These are phyloP conservation scores for Xylariaceae sp. DNA, from an alignment of 2,329 filamentous ascomycete genomes.

Conservation along the genomic window DNA sequence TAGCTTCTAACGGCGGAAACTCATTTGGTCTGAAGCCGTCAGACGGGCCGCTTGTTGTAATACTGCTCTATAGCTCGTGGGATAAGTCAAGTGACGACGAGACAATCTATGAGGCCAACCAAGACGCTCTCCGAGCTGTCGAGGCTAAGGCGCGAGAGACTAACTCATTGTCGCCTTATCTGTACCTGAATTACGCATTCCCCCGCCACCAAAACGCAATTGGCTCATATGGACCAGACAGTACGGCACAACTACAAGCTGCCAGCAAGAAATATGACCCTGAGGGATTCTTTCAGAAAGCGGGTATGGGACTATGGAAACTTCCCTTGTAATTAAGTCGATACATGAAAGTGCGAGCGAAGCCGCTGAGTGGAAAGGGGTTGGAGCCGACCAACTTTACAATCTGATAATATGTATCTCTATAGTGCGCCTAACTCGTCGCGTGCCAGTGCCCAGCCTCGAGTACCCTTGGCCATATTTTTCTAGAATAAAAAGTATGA, in stretches of 20 bases:
- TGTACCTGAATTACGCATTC: slow-evolving; percentile 21
- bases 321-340: no score
- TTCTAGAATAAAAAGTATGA: no score
- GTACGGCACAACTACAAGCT: slow-evolving; percentile 6
- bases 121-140: slow-evolving; percentile 18
- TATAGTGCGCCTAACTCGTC: no score
- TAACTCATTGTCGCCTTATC: slow-evolving; percentile 9
- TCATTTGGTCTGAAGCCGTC: slow-evolving; percentile 23
- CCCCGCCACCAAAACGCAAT: slow-evolving; percentile 14
- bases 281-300: slow-evolving; percentile 11
- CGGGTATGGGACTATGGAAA: slow-evolving; percentile 5
- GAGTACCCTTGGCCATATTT: no score
- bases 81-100: slow-evolving; percentile 23
- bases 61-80: slow-evolving; percentile 27
- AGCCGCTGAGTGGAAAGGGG: no score
- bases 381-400: no score
- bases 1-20: slow-evolving; percentile 23
- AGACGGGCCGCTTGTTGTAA: slow-evolving; percentile 26
- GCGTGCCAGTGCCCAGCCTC: no score
- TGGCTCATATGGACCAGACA: slow-evolving; percentile 14
- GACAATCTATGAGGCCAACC: slow-evolving; percentile 17
- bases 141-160: slow-evolving; percentile 17
- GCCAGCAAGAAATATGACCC: slow-evolving; percentile 18
- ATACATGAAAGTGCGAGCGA: no score
- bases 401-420: no score